Percentiles rank a stretch among this genome's conserved stretches.
phyloP scores from a whole-genome alignment of 176 grass and related monocot species.

The Zea mays region DNA sequence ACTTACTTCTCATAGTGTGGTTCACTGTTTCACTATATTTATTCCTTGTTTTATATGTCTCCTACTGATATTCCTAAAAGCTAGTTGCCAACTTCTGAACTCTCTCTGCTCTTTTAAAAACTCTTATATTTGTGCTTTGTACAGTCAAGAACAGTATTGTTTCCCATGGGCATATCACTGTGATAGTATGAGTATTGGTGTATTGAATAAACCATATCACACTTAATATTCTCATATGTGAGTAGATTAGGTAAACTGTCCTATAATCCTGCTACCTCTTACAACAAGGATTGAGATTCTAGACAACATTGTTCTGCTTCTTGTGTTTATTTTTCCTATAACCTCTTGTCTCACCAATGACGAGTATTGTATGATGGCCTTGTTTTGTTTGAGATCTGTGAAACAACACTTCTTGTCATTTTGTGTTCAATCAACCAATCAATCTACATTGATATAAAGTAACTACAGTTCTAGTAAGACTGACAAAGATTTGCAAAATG shows the following conservation, averaged over 20 bases:
- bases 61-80: conserved; percentile 5
- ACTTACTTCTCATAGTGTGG: conserved; percentile 11
- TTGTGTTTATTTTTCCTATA: background rate
- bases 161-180: background rate
- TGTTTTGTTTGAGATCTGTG: conserved; percentile 11
- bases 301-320: conserved; percentile 7
- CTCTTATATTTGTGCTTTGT: conserved; percentile 12
- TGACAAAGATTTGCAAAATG: conserved; percentile 12
- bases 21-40: background rate
- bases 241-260: background rate
- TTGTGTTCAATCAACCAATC: background rate
- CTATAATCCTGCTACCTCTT: background rate
- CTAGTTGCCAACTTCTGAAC: background rate
- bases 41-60: conserved; percentile 1
- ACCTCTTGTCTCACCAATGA: background rate
- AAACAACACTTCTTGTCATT: background rate
- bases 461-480: background rate
- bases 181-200: conserved; percentile 6
- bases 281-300: background rate
- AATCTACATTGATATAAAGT: conserved; percentile 10
- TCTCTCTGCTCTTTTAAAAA: background rate
- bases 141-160: background rate
- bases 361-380: background rate
- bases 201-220: conserved; percentile 20
- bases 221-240: background rate